These are phyloP conservation scores for Pseudogymnoascus verrucosus DNA, from an alignment of 2,329 filamentous ascomycete genomes.

Conservation along the genomic window DNA sequence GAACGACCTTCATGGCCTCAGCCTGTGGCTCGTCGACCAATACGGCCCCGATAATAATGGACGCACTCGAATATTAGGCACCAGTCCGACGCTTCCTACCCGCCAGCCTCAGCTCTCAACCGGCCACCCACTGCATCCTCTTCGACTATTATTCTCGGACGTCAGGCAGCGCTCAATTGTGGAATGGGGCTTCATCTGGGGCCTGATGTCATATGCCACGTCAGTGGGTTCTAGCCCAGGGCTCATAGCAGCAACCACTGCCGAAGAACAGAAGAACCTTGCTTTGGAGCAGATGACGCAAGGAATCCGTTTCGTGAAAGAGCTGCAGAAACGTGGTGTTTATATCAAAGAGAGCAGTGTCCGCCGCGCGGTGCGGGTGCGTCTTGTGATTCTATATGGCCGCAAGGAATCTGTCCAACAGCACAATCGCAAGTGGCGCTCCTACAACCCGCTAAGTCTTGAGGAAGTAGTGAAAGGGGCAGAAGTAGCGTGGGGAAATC, in stretches of 20 bases:
- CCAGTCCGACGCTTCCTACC: slow-evolving; percentile 13
- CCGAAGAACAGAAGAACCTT: slow-evolving; percentile 6
- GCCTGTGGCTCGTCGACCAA: slow-evolving; percentile 38
- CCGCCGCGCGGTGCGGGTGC: slow-evolving; percentile 20
- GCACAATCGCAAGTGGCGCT: slow-evolving; percentile 17
- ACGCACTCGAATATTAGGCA: background rate
- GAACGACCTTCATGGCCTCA: slow-evolving; percentile 43
- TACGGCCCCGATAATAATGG: slow-evolving; percentile 26
- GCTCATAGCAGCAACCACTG: background rate
- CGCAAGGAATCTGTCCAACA: slow-evolving; percentile 16
- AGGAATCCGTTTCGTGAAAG: slow-evolving; percentile 22
- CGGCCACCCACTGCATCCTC: slow-evolving; percentile 24
- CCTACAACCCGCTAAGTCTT: slow-evolving; percentile 11
- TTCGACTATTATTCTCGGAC: slow-evolving; percentile 34
- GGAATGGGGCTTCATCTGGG: slow-evolving; percentile 39
- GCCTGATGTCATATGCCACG: slow-evolving; percentile 8
- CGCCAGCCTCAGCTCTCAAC: slow-evolving; percentile 15
- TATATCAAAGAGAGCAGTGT: slow-evolving; percentile 11
- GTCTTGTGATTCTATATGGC: slow-evolving; percentile 23
- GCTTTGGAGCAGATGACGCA: slow-evolving; percentile 14
- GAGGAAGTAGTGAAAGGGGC: slow-evolving; percentile 17
- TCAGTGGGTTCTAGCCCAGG: background rate
- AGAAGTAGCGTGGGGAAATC: slow-evolving; percentile 18
- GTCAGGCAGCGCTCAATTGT: slow-evolving; percentile 39
- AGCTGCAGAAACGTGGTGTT: slow-evolving; percentile 17